These are phyloP conservation scores for Calamus simplicifolius DNA, from an alignment of 176 grass and related monocot species.

Conservation along the genomic window DNA sequence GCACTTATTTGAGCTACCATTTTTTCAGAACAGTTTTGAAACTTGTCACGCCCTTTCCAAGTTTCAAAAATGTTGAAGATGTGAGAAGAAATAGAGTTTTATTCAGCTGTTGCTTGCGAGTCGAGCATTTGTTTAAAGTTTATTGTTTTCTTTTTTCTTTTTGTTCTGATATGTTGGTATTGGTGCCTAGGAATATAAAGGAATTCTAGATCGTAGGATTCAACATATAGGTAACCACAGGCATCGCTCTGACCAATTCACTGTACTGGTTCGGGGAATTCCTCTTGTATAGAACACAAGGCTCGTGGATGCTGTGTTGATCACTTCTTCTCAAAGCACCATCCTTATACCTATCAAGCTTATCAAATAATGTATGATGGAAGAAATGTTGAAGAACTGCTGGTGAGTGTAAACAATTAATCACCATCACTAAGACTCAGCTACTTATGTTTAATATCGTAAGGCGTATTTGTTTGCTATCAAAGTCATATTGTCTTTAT, in stretches of 20 bases:
- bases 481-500: no score
- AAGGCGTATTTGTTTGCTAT: no score
- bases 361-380: slow-evolving; percentile 52
- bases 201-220: slow-evolving; percentile 45
- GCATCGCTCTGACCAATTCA: slow-evolving; percentile 58
- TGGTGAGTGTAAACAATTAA: slow-evolving; percentile 17
- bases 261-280: slow-evolving; percentile 75
- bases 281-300: slow-evolving; percentile 54
- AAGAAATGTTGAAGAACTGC: slow-evolving; percentile 40
- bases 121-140: no score
- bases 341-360: slow-evolving; percentile 42
- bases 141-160: neutral
- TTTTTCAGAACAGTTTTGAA: no score
- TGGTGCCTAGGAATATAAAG: slow-evolving; percentile 42
- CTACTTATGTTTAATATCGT: no score
- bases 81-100: no score
- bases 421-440: no score
- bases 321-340: slow-evolving; percentile 85
- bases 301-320: slow-evolving; percentile 59
- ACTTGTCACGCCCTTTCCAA: no score
- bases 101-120: no score
- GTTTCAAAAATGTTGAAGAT: no score
- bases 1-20: no score
- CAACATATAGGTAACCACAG: slow-evolving; percentile 40
- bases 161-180: slow-evolving; percentile 10